Conservation (phyloP, 2,329 filamentous ascomycete species). For the Trichoderma guizhouense region DNA sequence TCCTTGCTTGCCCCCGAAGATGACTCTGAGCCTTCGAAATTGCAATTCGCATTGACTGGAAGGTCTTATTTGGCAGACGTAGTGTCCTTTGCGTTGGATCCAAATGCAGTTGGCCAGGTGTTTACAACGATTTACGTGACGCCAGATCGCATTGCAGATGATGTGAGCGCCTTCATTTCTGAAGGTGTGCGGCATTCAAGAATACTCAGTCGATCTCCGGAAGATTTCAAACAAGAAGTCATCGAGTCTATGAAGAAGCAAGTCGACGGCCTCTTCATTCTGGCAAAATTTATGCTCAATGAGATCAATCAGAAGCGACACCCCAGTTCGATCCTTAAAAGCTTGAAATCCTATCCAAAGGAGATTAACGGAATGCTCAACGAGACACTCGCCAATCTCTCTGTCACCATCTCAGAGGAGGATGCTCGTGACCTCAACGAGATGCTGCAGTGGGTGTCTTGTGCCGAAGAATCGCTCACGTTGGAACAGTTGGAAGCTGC, state of each 20-base stretch:
- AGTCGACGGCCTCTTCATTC: constrained; percentile 47
- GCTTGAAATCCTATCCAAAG: constrained; percentile 43
- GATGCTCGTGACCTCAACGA: constrained; percentile 45
- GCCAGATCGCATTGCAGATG: constrained; percentile 39
- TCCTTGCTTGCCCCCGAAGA: constrained; percentile 32
- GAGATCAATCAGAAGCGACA: constrained; percentile 46
- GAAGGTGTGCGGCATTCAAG: constrained; percentile 39
- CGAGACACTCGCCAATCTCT: constrained; percentile 41
- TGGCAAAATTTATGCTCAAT: constrained; percentile 49
- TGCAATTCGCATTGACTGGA: constrained; percentile 42
- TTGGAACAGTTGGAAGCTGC: constrained; percentile 44
- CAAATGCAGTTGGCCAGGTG: constrained; percentile 28
- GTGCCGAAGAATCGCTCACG: constrained; percentile 41
- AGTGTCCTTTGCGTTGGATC: constrained; percentile 35
- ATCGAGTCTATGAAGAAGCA: constrained; percentile 39
- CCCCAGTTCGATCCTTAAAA: constrained; percentile 42
- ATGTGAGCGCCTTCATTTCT: constrained; percentile 42
- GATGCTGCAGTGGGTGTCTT: constrained; percentile 45
- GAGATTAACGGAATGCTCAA: constrained; percentile 43
- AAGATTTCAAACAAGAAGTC: constrained; percentile 37
- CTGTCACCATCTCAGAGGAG: constrained; percentile 37
- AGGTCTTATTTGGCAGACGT: constrained; percentile 41
- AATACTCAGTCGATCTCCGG: constrained; percentile 33
- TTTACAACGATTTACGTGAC: constrained; percentile 43
- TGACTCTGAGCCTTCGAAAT: constrained; percentile 21